phyloP scores from a whole-genome alignment of 2,329 filamentous ascomycete species.

The Fusarium dimerum region DNA sequence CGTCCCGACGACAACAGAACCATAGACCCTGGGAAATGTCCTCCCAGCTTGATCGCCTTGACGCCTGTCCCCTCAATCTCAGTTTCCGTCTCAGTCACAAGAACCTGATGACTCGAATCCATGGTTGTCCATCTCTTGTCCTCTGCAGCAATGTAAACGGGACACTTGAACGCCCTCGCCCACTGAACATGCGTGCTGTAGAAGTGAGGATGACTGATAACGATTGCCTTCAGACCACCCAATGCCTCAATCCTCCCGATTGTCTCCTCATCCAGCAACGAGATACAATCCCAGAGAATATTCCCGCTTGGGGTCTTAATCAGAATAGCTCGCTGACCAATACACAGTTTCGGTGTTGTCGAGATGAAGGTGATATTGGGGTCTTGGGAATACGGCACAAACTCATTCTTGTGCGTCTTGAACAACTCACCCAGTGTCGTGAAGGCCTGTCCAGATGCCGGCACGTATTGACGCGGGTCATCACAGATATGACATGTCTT shows the following conservation, averaged over 20 bases:
- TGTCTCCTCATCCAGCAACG: slow-evolving; percentile 67
- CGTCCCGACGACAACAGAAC: slow-evolving; percentile 62
- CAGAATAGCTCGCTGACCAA: slow-evolving; percentile 74
- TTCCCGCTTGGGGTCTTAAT: slow-evolving; percentile 67
- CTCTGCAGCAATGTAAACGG: slow-evolving; percentile 66
- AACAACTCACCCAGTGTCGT: slow-evolving; percentile 56
- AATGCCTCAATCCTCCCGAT: slow-evolving; percentile 55
- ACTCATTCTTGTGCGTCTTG: slow-evolving; percentile 53
- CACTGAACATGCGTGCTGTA: slow-evolving; percentile 77
- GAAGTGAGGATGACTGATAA: slow-evolving; percentile 81
- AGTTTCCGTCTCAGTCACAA: slow-evolving; percentile 47
- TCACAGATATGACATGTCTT: slow-evolving; percentile 71
- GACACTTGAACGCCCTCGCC: slow-evolving; percentile 68
- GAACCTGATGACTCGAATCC: slow-evolving; percentile 44
- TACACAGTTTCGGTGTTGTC: slow-evolving; percentile 63
- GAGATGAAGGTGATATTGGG: slow-evolving; percentile 46
- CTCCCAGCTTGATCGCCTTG: slow-evolving; percentile 69
- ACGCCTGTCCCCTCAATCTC: slow-evolving; percentile 50
- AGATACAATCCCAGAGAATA: slow-evolving; percentile 77
- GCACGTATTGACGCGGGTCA: slow-evolving; percentile 71
- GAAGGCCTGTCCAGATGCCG: slow-evolving; percentile 58
- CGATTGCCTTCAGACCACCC: slow-evolving; percentile 71
- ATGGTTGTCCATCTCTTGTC: slow-evolving; percentile 66
- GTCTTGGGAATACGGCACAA: slow-evolving; percentile 48
- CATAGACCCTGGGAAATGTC: slow-evolving; percentile 77